These are phyloP conservation scores for Trichodelitschia bisporula DNA, from an alignment of 495 filamentous ascomycete species.

Conservation along the genomic window DNA sequence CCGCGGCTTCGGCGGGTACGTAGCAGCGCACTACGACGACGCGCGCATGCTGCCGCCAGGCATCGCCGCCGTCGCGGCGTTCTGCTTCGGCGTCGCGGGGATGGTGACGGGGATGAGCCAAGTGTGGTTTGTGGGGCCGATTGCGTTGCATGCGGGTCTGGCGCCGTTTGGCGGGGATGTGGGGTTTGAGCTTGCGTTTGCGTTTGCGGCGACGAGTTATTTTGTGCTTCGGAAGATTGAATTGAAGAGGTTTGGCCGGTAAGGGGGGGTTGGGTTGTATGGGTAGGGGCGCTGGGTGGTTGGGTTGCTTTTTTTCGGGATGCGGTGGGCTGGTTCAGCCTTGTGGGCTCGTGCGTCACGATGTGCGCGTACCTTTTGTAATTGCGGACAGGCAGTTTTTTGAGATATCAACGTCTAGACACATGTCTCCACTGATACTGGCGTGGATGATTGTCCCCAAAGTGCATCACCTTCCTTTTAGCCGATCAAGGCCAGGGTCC, in stretches of 20 bases:
- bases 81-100: constrained; percentile 43
- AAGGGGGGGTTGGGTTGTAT: too few species aligned
- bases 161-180: constrained; percentile 40
- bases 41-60: constrained; percentile 38
- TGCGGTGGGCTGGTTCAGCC: too few species aligned
- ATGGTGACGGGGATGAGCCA: constrained; percentile 60
- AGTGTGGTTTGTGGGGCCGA: constrained; percentile 47
- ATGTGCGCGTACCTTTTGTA: too few species aligned
- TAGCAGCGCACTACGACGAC: constrained; percentile 32
- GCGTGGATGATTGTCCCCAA: too few species aligned
- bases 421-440: too few species aligned
- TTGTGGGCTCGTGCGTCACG: too few species aligned
- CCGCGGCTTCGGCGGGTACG: constrained; percentile 37
- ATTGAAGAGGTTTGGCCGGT: constrained; percentile 26
- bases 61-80: constrained; percentile 41
- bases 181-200: constrained; percentile 47
- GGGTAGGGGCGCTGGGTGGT: too few species aligned
- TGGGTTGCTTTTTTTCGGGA: too few species aligned
- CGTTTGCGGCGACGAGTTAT: constrained; percentile 24
- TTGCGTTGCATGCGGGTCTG: constrained; percentile 35
- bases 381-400: too few species aligned
- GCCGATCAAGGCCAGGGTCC: too few species aligned
- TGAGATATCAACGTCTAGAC: too few species aligned
- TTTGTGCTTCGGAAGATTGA: constrained; percentile 25
- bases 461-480: too few species aligned